Base-by-base conservation (phyloP, 2,329 filamentous ascomycete species). In the Mollisia scopiformis region DNA sequence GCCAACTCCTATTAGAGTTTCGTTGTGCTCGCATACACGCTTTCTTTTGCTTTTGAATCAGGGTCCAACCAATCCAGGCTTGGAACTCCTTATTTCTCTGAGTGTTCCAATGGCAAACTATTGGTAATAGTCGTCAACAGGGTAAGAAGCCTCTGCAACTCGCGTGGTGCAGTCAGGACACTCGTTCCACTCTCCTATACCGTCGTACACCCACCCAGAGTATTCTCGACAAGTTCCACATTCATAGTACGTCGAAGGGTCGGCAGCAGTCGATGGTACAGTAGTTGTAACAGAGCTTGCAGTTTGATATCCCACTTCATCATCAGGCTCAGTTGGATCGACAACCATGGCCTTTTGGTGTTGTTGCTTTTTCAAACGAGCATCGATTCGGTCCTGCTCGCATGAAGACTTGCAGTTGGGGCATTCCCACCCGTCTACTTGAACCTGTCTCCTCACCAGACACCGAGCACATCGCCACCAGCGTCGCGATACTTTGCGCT, bases 391-490 rank as follows among this genome's bases (percentile, higher is more conserved):
- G 5, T 66, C 63, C 6, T 41, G n/a, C 14, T 70, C 66, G 39
- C 71, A 73, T 3, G 57, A 35, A 14, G 31, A 19, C 3, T 69
- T 70, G 55, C 71, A 73, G 4, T 11, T 27, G 1, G 14, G 6
- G 28, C 71, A 73, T 6, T 57, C 49, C 59, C 67, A 73, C 1
- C 61, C 62, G 31, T 66, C 23, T 6, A 59, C 46, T 2, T 46
- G 46, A 19, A 71, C 60, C 23, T 54, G 53, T 2, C 66, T 59
- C 27, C 63, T 66, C 2, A 55, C 13, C 3, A 74, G 56, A 55
- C 72, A 74, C 14, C 65, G 68, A 1, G 65, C 51, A 39, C 72
- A 74, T 21, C 71, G 57, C 70, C 70, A 74, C 59, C 66, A 67
- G 1, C 58, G 54, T 1, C 53, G 2, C 6, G 51, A 53, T 3